Evolutionary conservation across 345 rosid species (phyloP), one percentile per base, ranked within the genome.

Genomic region (Kernera saxatilis): DNA sequence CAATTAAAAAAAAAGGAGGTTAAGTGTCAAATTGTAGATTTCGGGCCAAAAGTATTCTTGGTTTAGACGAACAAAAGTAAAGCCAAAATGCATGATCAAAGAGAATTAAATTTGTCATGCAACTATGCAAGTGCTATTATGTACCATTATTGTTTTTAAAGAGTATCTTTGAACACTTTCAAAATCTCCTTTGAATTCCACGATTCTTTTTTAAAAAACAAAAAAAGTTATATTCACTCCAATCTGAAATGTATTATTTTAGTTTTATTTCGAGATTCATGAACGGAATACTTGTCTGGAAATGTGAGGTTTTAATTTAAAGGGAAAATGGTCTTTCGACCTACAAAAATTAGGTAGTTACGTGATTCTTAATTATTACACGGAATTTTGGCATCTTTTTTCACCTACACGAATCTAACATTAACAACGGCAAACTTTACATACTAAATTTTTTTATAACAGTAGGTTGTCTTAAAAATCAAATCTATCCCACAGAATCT

Each of bases 91-190:
- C 36, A 73, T 73, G 67, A 57, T 48, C 27, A 64, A 46, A 65
- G 19, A 65, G 72, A 65, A 73, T 65, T 59, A 60, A 73, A 73
- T 65, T 26, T 56, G 2, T 26, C 67, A 48, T 56, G 60, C 77
- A 73, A 65, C 67, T 73, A 48, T 56, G 60, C 77, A 73, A 65
- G 72, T 73, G 72, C 36, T 53, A 64, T 64, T 30, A 60, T 64
- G 9, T 45, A 54, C 23, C 44, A 73, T 64, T 64, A 1, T 35
- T 12, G 27, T n/a, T 46, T 64, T 45, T 29, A 27, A 46, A 56
- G 67, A 57, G 67, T 74, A 67, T 74, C 73, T 74, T 67, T 67
- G 73, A 74, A 74, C 39, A 67, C 63, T 50, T 67, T 59, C 9
- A 50, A 41, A 40, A 29, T 5, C 32, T 59, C 7, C 32, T 51